These are phyloP conservation scores for Solanum hybrid DNA, from an alignment of 305 asterid genomes.

Conservation along the genomic window DNA sequence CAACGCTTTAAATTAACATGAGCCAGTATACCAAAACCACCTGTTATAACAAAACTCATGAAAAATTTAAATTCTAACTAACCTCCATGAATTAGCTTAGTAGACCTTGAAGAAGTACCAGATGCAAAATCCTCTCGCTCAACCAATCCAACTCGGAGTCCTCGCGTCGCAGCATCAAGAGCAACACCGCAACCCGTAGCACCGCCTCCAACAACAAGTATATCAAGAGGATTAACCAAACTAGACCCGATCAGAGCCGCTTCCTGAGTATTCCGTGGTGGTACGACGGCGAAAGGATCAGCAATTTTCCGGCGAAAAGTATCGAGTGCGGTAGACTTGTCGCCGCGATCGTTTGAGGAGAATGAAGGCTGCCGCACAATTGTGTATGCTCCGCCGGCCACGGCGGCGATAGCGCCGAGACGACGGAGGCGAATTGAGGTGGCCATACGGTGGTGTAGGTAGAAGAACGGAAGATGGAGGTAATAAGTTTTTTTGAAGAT, in stretches of 20 bases:
- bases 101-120: slow-evolving; percentile 92
- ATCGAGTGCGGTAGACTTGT: slow-evolving; percentile 24
- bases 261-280: slow-evolving; percentile 65
- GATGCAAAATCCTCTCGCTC: slow-evolving; percentile 94
- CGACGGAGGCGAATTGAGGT: slow-evolving; percentile 70
- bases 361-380: slow-evolving; percentile 35
- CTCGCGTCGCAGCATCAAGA: slow-evolving; percentile 83
- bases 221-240: slow-evolving; percentile 62
- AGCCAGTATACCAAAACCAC: neutral
- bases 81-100: slow-evolving; percentile 97
- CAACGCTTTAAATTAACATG: neutral
- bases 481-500: slow-evolving; percentile 12
- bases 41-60: neutral
- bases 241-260: slow-evolving; percentile 55
- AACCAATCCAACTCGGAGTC: slow-evolving; percentile 88
- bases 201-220: slow-evolving; percentile 88
- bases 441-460: slow-evolving; percentile 30
- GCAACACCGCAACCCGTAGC: slow-evolving; percentile 95
- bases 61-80: slow-evolving; percentile 25
- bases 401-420: slow-evolving; percentile 53
- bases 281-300: slow-evolving; percentile 54
- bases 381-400: slow-evolving; percentile 54
- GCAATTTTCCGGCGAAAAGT: slow-evolving; percentile 36
- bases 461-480: slow-evolving; percentile 11
- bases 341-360: slow-evolving; percentile 55